Evolutionary conservation across 345 rosid species (phyloP).

Genomic region (Chamaenerion angustifolium): DNA sequence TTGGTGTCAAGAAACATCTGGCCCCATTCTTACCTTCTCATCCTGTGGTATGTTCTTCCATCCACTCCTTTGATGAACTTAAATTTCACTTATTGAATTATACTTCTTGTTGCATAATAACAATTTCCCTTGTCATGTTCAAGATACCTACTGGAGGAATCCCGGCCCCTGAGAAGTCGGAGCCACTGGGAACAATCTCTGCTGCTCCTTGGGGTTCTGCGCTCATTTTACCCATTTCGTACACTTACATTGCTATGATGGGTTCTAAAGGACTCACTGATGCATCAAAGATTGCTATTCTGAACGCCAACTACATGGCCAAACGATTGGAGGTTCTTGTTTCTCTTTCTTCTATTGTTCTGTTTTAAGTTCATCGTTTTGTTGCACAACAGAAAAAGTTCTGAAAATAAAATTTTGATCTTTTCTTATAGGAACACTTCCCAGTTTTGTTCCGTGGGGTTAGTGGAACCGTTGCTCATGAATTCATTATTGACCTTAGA

Average conservation of each 20-base stretch:
- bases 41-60: slow-evolving; percentile 58
- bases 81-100: too few relatives aligned
- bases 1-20: slow-evolving; percentile 93
- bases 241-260: slow-evolving; percentile 95
- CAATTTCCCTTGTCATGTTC: slow-evolving; percentile 2
- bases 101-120: neutral
- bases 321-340: slow-evolving; percentile 78
- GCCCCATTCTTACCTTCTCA: slow-evolving; percentile 96
- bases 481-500: slow-evolving; percentile 86
- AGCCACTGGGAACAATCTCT: slow-evolving; percentile 76
- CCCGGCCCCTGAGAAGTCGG: slow-evolving; percentile 56
- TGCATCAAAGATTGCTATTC: slow-evolving; percentile 87
- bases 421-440: slow-evolving; percentile 43
- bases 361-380: neutral
- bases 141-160: slow-evolving; percentile 77
- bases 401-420: neutral
- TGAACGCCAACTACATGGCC: slow-evolving; percentile 99
- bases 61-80: neutral
- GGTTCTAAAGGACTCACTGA: slow-evolving; percentile 92
- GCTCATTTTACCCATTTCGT: slow-evolving; percentile 90
- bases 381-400: neutral
- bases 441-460: slow-evolving; percentile 93
- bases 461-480: slow-evolving; percentile 92
- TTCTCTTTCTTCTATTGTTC: slow-evolving; percentile 11
- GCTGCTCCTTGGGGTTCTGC: slow-evolving; percentile 99